phyloP scores from a whole-genome alignment of 352 stramenopile genomes.

The Phytophthora litchii region DNA sequence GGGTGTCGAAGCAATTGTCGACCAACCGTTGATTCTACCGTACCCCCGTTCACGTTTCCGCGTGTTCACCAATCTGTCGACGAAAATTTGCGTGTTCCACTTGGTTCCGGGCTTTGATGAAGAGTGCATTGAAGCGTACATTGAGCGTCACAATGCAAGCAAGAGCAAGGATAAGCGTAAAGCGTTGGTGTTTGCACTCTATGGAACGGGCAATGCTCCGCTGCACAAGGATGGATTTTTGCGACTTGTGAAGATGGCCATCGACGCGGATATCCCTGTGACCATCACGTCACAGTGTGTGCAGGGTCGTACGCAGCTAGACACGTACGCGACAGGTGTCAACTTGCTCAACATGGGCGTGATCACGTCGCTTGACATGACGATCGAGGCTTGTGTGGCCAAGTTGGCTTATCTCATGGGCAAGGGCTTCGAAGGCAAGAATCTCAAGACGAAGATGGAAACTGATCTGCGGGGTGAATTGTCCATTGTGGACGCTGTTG shows the following conservation, averaged over 20 bases:
- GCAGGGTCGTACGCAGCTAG: slow-evolving; percentile 91
- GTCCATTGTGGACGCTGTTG: slow-evolving; percentile 72
- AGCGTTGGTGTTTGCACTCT: slow-evolving; percentile 93
- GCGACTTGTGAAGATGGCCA: slow-evolving; percentile 81
- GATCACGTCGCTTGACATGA: slow-evolving; percentile 97
- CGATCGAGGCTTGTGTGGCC: slow-evolving; percentile 92
- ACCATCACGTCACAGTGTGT: slow-evolving; percentile 95
- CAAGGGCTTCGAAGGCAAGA: slow-evolving; percentile 65
- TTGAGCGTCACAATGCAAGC: slow-evolving; percentile 58
- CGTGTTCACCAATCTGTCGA: slow-evolving; percentile 92
- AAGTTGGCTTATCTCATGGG: slow-evolving; percentile 97
- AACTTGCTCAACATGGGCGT: slow-evolving; percentile 91
- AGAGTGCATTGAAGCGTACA: slow-evolving; percentile 86
- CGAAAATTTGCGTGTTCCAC: slow-evolving; percentile 92
- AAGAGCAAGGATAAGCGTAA: slow-evolving; percentile 46
- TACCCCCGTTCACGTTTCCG: slow-evolving; percentile 89
- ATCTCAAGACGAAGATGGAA: slow-evolving; percentile 86
- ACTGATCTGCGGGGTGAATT: slow-evolving; percentile 83
- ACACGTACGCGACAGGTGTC: slow-evolving; percentile 93
- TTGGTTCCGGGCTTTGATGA: slow-evolving; percentile 89
- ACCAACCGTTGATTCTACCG: slow-evolving; percentile 89
- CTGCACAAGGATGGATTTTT: slow-evolving; percentile 89
- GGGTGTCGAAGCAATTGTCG: slow-evolving; percentile 93
- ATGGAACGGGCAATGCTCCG: slow-evolving; percentile 96
- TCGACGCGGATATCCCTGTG: slow-evolving; percentile 87